Evolutionary conservation across 202 grass and related monocot genomes (phyloP), one percentile per base, ranked within the genome.

Genomic region (Panicum hallii): DNA sequence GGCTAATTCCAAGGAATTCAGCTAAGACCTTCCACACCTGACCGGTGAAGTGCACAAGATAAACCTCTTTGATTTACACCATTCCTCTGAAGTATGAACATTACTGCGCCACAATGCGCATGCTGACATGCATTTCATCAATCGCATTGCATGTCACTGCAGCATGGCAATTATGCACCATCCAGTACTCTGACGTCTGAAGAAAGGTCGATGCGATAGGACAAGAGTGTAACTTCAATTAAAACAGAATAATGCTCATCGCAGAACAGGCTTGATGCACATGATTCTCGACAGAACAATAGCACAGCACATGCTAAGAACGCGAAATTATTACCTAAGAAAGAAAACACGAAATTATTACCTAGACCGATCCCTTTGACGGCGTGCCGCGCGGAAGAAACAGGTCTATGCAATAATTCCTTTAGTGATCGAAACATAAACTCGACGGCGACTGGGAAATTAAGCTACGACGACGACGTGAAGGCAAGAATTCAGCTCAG

Each of bases 381-480:
- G 19, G 41, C 70, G 69, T 22, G 52, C 3, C 6, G 55, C 48
- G 66, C 42, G 74, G 68, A 86, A 76, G 68, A 63, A 87, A 91
- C 74, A 74, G 83, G 79, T 89, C 83, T 89, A 91, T 75, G 86
- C 77, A 89, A 86, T 83, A 91, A 91, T 86, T 89, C 69, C 86
- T 75, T 82, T 47, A n/a, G 74, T 53, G 10, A 36, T 7, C 2
- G 43, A 55, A 78, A 86, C 79, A 26, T 26, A 42, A 74, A 56
- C 26, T 30, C 78, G 40, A 67, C n/a, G 44, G 70, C 57, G 70
- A 52, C 67, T 20, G 40, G 22, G 28, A 54, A 64, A 77, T 20
- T 3, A 54, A 68, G 52, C 82, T 72, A 88, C 57, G 68, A 11
- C n/a, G 47, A 47, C 9, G 55, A 48, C 43, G 20, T 66, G 68